Base-by-base conservation (phyloP, 2,329 filamentous ascomycete species). In the Exophiala xenobiotica region DNA sequence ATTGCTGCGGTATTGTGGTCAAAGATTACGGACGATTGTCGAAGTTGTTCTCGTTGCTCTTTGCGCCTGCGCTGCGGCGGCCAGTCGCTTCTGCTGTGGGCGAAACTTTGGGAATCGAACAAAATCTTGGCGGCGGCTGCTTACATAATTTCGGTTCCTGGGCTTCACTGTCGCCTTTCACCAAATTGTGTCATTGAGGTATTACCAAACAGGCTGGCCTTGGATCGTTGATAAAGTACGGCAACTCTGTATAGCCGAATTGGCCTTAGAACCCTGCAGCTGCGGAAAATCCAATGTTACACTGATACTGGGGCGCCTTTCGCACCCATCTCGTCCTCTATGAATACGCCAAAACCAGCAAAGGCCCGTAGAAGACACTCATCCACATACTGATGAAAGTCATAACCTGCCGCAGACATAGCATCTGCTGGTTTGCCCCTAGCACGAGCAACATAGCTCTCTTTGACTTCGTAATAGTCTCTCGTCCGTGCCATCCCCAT, bases 291-390 rank as follows among this genome's bases (percentile, higher is more conserved):
- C 31, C 33, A 33, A 42, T 33, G 31, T 16, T 35, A 16, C 6
- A 35, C 49, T 18, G 52, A 41, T 8, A 48, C 41, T 29, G 49
- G 52, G 6, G 53, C 42, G 22, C 48, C 38, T 35, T 54, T 58
- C n/a, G 42, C 29, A 6, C 40, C 35, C 52, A 58, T 63, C 65
- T 95, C 91, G 39, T 96, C 90, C 27, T 81, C 86, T 35, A 99
- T 76, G 62, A 95, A 95, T 35, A 95, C 88, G 0, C 88, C 90
- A 54, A 99, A 69, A 0, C 95, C 93, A 0, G 88, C 83, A 70
- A 96, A 97, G 0, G 92, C 90, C 66, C 96, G 91, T 54, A 89
- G 87, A 66, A 99, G 74, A 19, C 88, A 85, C 19, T 91, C 78
- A 6, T 83, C 78, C 63, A 90, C 88, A 65, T 93, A 97, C 66